A percentile compares a stretch with the other conserved stretches of the same genome.
phyloP scores from a whole-genome alignment of 2,329 filamentous ascomycete species.

The Niveomyces coronatus region DNA sequence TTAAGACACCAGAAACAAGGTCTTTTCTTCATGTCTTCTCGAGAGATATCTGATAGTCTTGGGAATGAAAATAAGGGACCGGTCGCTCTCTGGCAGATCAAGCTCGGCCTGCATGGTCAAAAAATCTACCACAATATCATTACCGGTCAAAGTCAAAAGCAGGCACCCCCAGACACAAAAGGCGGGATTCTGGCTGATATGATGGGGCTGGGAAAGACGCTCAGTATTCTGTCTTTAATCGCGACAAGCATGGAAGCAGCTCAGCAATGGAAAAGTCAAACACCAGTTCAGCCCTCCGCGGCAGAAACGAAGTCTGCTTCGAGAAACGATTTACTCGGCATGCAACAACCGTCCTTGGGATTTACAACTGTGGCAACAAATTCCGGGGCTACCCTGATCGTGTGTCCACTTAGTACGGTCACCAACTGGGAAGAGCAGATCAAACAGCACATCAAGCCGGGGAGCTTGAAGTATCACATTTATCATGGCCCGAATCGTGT shows the following conservation, averaged over 20 bases:
- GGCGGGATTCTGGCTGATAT: slow-evolving; percentile 74
- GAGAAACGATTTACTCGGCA: slow-evolving; percentile 19
- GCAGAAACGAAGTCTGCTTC: slow-evolving; percentile 28
- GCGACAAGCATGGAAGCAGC: slow-evolving; percentile 55
- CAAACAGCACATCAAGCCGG: slow-evolving; percentile 61
- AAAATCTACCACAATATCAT: slow-evolving; percentile 73
- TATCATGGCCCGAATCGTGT: slow-evolving; percentile 77
- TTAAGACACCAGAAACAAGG: slow-evolving; percentile 86
- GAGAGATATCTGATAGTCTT: slow-evolving; percentile 57
- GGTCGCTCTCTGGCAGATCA: slow-evolving; percentile 68
- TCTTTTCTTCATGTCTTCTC: slow-evolving; percentile 72
- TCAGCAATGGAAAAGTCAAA: slow-evolving; percentile 45
- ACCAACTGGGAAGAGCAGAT: slow-evolving; percentile 95
- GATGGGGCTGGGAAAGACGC: slow-evolving; percentile 81
- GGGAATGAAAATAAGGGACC: slow-evolving; percentile 49
- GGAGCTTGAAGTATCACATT: slow-evolving; percentile 60
- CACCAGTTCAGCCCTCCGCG: slow-evolving; percentile 39
- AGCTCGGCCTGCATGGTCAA: slow-evolving; percentile 38
- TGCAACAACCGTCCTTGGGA: slow-evolving; percentile 31
- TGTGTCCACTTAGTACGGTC: slow-evolving; percentile 84
- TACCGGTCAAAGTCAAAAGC: slow-evolving; percentile 54
- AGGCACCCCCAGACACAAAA: slow-evolving; percentile 54
- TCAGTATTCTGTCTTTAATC: slow-evolving; percentile 76
- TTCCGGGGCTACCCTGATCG: slow-evolving; percentile 68
- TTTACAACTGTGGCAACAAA: slow-evolving; percentile 52